Conservation (phyloP, 2,329 filamentous ascomycete genomes). For the Fusarium poae region DNA sequence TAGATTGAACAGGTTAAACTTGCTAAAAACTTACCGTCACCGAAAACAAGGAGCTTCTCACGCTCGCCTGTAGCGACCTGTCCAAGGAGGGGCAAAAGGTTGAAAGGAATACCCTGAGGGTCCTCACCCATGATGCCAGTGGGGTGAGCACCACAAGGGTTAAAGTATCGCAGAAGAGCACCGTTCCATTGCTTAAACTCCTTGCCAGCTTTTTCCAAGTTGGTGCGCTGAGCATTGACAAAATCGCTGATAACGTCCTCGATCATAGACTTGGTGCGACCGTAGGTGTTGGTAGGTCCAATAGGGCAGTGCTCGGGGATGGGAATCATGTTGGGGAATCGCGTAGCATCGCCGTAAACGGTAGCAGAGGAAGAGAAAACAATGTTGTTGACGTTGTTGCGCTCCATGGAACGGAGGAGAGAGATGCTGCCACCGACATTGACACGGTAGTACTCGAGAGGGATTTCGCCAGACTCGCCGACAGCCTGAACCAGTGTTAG, state of each 20-base stretch:
- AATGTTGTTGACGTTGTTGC: constrained; percentile 93
- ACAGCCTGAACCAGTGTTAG: constrained; percentile 76
- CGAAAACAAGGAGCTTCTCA: constrained; percentile 94
- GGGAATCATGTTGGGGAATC: constrained; percentile 97
- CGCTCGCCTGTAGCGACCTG: constrained; percentile 96
- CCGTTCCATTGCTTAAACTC: constrained; percentile 88
- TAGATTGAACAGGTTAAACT: constrained; percentile 19
- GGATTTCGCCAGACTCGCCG: constrained; percentile 92
- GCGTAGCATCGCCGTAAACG: constrained; percentile 97
- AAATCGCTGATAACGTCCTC: constrained; percentile 93
- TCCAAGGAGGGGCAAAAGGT: constrained; percentile 91
- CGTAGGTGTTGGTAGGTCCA: constrained; percentile 97
- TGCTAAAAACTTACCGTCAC: constrained; percentile 76
- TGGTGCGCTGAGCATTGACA: constrained; percentile 87
- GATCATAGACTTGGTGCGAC: constrained; percentile 93
- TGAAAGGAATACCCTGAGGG: constrained; percentile 94
- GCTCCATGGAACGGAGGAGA: constrained; percentile 87
- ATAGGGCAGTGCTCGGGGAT: constrained; percentile 98
- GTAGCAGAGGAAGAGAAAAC: constrained; percentile 99
- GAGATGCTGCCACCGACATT: constrained; percentile 94
- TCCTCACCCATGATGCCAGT: constrained; percentile 98
- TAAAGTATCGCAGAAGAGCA: constrained; percentile 95
- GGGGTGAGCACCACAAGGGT: constrained; percentile 94
- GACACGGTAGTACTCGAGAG: constrained; percentile 97
- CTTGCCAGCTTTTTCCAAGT: constrained; percentile 83